Base-by-base conservation (phyloP, 2,329 filamentous ascomycete species). In the Aureobasidium sp. region DNA sequence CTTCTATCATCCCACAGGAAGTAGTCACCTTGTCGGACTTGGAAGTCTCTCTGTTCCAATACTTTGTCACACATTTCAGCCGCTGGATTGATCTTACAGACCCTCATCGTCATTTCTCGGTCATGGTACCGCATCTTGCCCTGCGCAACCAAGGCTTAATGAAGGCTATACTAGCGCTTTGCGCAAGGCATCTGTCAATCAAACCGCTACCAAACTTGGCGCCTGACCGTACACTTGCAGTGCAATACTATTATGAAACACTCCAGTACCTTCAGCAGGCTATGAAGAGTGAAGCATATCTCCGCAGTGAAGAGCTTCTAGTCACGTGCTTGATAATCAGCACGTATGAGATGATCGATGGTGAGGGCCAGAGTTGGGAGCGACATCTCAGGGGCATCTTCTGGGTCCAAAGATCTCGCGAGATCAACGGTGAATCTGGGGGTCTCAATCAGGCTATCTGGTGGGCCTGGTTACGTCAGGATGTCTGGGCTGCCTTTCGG, bases 391-490 rank as follows among this genome's bases (percentile, higher is more conserved):
- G 83, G 64, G 83, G 83, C 0, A 82, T 85, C 0, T 86, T 86
- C 62, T 85, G 82, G 79, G 85, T 86, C 11, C 79, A 85, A 54
- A 73, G 83, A 25, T 82, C 79, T 0, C 81, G 83, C 55, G 76
- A 82, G 42, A 83, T 84, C 48, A 76, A 85, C 49, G 84, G 82
- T 1, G 82, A 82, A 48, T 79, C 78, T 0, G 77, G 78, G 0
- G 81, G 82, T 0, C 71, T 86, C 0, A 75, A 79, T 39, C 77
- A 80, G 61, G 78, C 81, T 0, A 80, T 82, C 0, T 86, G 83
- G 84, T 86, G 84, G 83, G 78, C 79, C 1, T 85, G 83, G 83
- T 71, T 86, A 5, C 76, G 81, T 13, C 84, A 86, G 66, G 84
- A 86, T 65, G 77, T 83, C 0, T 86, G 82, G 82, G 83, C 82